phyloP scores from a whole-genome alignment of 2,329 filamentous ascomycete genomes.

The Talaromyces pinophilus region DNA sequence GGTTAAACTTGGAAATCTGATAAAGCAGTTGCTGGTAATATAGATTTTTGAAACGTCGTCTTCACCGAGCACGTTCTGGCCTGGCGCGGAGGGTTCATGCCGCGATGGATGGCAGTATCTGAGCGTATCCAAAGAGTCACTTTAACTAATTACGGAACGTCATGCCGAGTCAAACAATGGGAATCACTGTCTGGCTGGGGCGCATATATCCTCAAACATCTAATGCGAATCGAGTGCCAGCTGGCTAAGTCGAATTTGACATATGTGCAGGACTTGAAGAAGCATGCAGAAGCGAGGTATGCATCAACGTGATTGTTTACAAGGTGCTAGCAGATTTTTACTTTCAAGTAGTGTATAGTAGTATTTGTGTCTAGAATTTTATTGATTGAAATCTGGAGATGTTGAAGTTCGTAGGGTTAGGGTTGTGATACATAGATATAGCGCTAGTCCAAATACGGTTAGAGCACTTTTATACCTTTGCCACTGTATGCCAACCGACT shows the following conservation, averaged over 20 bases:
- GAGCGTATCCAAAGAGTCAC: not conserved
- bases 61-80: not conserved
- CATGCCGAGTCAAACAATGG: not conserved
- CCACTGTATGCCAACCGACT: not conserved
- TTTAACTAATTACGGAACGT: not conserved
- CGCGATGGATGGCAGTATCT: not conserved
- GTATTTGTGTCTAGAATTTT: not conserved
- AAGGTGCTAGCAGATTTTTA: not conserved
- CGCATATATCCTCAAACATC: not conserved
- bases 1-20: no score
- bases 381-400: not conserved
- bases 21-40: not conserved
- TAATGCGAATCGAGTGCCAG: not conserved
- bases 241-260: not conserved
- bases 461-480: not conserved
- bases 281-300: not conserved
- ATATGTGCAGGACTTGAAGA: not conserved
- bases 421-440: not conserved
- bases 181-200: not conserved
- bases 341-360: not conserved
- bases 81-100: not conserved
- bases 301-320: not conserved
- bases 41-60: not conserved
- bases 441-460: not conserved
- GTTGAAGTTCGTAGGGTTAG: not conserved